phyloP scores from a whole-genome alignment of 306 rosid species.

The Vigna angularis region DNA sequence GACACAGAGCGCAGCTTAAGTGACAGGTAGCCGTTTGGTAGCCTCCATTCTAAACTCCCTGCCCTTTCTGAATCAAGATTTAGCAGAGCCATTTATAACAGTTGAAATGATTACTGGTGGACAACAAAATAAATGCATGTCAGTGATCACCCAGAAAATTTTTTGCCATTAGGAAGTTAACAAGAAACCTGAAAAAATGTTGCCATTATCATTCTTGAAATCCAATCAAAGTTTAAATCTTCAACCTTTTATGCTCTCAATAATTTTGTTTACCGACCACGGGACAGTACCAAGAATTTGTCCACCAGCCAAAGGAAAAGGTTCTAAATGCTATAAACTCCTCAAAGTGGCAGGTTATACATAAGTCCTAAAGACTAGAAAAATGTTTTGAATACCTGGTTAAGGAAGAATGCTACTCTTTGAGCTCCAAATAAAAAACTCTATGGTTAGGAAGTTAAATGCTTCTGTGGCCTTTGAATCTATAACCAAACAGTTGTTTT shows the following conservation, averaged over 20 bases:
- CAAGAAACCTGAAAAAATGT: neutral
- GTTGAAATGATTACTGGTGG: slow-evolving; percentile 15
- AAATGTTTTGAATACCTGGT: neutral
- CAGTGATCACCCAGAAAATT: slow-evolving; percentile 20
- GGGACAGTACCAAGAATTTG: neutral
- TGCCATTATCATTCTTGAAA: slow-evolving; percentile 32
- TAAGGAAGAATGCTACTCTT: slow-evolving; percentile 1
- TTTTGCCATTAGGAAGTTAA: slow-evolving; percentile 11
- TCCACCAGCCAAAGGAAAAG: neutral
- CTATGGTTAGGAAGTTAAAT: neutral
- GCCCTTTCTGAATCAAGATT: neutral
- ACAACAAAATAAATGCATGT: slow-evolving; percentile 3
- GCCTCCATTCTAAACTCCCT: slow-evolving; percentile 22
- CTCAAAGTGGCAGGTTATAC: slow-evolving; percentile 17
- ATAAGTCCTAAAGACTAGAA: neutral
- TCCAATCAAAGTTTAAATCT: slow-evolving; percentile 22
- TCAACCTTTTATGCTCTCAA: slow-evolving; percentile 21
- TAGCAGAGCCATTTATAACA: neutral
- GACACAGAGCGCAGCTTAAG: slow-evolving; percentile 91
- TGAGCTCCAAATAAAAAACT: neutral
- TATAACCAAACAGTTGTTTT: neutral
- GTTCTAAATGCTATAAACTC: slow-evolving; percentile 20
- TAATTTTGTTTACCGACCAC: neutral
- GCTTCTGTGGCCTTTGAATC: slow-evolving; percentile 6
- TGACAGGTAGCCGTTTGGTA: slow-evolving; percentile 65